Conservation (phyloP, 768 basidiomycete genomes). For the Leccinum aurantiacum region DNA sequence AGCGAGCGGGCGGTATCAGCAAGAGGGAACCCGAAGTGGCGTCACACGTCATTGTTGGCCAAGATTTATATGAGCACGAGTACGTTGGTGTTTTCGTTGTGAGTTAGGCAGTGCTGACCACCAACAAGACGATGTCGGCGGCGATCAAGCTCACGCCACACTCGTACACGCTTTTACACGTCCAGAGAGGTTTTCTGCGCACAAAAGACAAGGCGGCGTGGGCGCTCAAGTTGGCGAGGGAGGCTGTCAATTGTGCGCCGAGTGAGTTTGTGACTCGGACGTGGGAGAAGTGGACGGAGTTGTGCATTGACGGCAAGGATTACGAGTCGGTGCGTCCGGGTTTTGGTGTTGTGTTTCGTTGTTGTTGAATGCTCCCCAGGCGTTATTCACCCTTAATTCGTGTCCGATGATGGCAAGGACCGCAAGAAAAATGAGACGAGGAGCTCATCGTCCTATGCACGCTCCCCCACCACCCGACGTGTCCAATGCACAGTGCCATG, state of each 20-base stretch:
- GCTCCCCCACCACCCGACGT: too few species aligned
- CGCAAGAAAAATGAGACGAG: too few species aligned
- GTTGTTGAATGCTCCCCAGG: conserved; percentile 34
- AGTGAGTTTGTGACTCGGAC: conserved; percentile 87
- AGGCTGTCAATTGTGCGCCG: conserved; percentile 97
- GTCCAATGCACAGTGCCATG: too few species aligned
- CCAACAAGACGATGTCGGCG: conserved; percentile 75
- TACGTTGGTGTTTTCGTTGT: conserved; percentile 39
- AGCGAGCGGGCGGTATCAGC: conserved; percentile 82
- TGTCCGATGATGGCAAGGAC: conserved; percentile 99
- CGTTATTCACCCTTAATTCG: conserved; percentile 93
- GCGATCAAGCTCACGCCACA: conserved; percentile 86
- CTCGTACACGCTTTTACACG: conserved; percentile 91
- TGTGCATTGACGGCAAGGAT: conserved; percentile 88
- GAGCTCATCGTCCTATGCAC: too few species aligned
- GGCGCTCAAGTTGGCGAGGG: conserved; percentile 88
- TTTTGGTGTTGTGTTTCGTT: background rate
- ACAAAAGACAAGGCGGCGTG: conserved; percentile 82
- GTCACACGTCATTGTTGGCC: conserved; percentile 66
- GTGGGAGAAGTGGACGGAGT: conserved; percentile 95
- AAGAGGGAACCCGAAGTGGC: conserved; percentile 87
- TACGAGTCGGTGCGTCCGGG: conserved; percentile 59
- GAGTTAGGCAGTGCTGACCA: background rate
- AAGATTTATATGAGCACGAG: conserved; percentile 96
- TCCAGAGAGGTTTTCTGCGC: conserved; percentile 90